phyloP scores from a whole-genome alignment of 176 grass and related monocot species.

The Saccharum spontaneum region DNA sequence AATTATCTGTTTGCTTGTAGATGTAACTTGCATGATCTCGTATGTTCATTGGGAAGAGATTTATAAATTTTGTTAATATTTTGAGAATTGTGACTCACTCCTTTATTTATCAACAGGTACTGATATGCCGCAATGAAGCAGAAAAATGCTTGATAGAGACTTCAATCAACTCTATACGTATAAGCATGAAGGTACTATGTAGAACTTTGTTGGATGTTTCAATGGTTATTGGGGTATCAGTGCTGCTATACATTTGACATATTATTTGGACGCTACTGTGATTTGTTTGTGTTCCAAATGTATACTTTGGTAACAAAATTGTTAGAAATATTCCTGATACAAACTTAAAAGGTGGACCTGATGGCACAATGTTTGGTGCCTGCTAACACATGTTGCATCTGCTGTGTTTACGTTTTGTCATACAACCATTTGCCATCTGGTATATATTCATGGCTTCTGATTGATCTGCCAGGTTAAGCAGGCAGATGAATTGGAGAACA shows the following conservation, averaged over 20 bases:
- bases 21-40: neutral
- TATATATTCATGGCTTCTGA: slow-evolving; percentile 16
- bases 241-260: neutral
- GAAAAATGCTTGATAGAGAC: slow-evolving; percentile 98
- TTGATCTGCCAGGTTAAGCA: slow-evolving; percentile 76
- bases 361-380: neutral
- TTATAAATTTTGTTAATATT: neutral
- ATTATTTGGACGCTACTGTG: neutral
- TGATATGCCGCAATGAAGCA: slow-evolving; percentile 94
- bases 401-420: neutral
- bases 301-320: neutral
- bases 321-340: neutral
- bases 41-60: neutral
- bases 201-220: neutral
- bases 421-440: slow-evolving; percentile 4
- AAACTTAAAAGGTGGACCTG: neutral
- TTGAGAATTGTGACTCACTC: neutral
- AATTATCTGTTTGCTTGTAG: neutral
- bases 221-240: neutral
- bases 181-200: slow-evolving; percentile 83
- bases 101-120: slow-evolving; percentile 46
- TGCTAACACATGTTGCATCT: neutral
- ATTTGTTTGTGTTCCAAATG: neutral
- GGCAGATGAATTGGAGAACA: slow-evolving; percentile 97
- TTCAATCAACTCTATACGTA: slow-evolving; percentile 90